Evolutionary conservation across 371 early-diverging fungal genomes (phyloP).

Genomic region (Mortierella sp.): DNA sequence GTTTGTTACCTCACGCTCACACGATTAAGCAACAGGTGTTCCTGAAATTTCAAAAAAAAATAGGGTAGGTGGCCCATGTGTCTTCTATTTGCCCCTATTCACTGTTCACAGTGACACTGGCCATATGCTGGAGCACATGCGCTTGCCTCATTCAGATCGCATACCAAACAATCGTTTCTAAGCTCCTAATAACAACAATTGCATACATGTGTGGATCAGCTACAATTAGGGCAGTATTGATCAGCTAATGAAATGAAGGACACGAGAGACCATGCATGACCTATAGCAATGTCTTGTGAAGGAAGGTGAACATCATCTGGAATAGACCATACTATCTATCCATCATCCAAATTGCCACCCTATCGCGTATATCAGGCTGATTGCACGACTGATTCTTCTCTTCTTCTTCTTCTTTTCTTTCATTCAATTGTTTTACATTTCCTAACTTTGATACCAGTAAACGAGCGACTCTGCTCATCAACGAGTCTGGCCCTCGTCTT

Average conservation of each 20-base stretch:
- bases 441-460: background rate
- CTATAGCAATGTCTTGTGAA: background rate
- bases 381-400: background rate
- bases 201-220: background rate
- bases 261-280: constrained; percentile 5
- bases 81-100: constrained; percentile 2
- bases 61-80: background rate
- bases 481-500: background rate
- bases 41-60: constrained; percentile 1
- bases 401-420: background rate
- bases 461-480: background rate
- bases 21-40: background rate
- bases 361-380: too few relatives aligned
- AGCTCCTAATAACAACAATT: background rate
- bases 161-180: background rate
- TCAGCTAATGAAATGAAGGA: background rate
- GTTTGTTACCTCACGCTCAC: background rate
- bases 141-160: background rate
- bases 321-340: background rate
- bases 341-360: background rate
- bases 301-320: background rate
- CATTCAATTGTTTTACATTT: background rate
- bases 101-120: background rate
- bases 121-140: background rate
- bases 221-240: background rate